Evolutionary conservation across 106 monocot genomes (phyloP), one percentile per base, ranked within the genome.

Genomic region (Amphibolis antarctica): DNA sequence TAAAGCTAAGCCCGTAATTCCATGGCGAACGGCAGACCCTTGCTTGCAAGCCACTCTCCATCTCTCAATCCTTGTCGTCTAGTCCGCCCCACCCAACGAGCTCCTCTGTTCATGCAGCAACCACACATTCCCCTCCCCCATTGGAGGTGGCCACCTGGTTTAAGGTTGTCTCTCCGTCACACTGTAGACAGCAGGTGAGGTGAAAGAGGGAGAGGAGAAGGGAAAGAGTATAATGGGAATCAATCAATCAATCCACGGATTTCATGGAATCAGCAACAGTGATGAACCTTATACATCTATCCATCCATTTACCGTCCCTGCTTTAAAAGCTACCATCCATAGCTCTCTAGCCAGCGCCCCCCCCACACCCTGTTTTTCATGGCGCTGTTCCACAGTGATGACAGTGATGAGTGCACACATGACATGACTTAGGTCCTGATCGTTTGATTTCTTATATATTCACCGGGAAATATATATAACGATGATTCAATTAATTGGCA

Each of bases 351-450:
- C 48, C 48, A 17, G 3, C 48, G 3, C 3, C 11, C n/a, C 15
- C 48, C n/a, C 3, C 13, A 13, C 48, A 3, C 11, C 57, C 28
- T 9, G 25, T 57, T 29, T 57, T 57, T 49, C 3, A 14, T 57
- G 57, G 13, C 28, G 5, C 15, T 23, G 25, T 57, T 57, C 57
- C 12, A 28, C 36, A 2, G 4, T 49, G 49, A 10, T 49, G 14
- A 61, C 60, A 61, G 60, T 21, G 60, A 42, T 43, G 20, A 28
- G 60, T 43, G 42, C 60, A 22, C 44, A 61, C 42, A 61, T 24
- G 20, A 61, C 28, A 28, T 30, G 21, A 30, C 28, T 61, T 43
- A 42, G 42, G 42, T 14, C 7, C 14, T 43, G 21, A 61, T 61
- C 43, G 21, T 20, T 5, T 55, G 36, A 19, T 61, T 36, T 42